A percentile compares a stretch with the other conserved stretches of the same genome.
Evolutionary conservation across 139 green algal species (phyloP).

Genomic region (Mesotaenium endlicherianum): DNA sequence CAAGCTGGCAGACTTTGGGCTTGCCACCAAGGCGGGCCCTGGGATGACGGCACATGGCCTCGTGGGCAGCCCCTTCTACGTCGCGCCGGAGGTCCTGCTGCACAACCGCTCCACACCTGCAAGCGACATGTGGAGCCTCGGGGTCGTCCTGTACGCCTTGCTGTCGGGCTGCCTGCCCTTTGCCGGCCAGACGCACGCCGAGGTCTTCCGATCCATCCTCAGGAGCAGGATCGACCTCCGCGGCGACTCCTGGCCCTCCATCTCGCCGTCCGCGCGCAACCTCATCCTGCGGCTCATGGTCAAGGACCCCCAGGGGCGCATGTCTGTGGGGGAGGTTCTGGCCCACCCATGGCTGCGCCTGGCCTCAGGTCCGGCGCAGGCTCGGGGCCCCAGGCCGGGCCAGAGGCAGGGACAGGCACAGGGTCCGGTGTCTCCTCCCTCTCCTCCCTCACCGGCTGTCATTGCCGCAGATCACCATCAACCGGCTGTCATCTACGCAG

Average conservation of each 20-base stretch:
- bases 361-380: no score
- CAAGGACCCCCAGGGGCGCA: slow-evolving; percentile 30
- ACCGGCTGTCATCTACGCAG: no score
- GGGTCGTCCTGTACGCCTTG: slow-evolving; percentile 69
- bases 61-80: slow-evolving; percentile 69
- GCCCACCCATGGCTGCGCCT: slow-evolving; percentile 87
- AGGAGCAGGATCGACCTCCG: slow-evolving; percentile 24
- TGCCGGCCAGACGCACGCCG: slow-evolving; percentile 27
- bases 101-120: slow-evolving; percentile 36
- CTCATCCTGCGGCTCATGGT: slow-evolving; percentile 44
- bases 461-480: no score
- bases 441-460: no score
- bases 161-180: slow-evolving; percentile 54
- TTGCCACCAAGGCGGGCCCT: slow-evolving; percentile 24
- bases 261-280: slow-evolving; percentile 46
- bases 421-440: no score
- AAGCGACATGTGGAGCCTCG: slow-evolving; percentile 67
- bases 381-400: no score
- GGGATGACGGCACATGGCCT: slow-evolving; percentile 65
- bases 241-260: slow-evolving; percentile 26
- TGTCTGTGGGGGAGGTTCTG: slow-evolving; percentile 44
- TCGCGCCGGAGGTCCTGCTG: slow-evolving; percentile 70
- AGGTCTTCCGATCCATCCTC: slow-evolving; percentile 42
- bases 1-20: slow-evolving; percentile 24
- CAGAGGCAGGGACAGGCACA: no score